phyloP scores from a whole-genome alignment of 176 grass and related monocot species.

The Oryza punctata region DNA sequence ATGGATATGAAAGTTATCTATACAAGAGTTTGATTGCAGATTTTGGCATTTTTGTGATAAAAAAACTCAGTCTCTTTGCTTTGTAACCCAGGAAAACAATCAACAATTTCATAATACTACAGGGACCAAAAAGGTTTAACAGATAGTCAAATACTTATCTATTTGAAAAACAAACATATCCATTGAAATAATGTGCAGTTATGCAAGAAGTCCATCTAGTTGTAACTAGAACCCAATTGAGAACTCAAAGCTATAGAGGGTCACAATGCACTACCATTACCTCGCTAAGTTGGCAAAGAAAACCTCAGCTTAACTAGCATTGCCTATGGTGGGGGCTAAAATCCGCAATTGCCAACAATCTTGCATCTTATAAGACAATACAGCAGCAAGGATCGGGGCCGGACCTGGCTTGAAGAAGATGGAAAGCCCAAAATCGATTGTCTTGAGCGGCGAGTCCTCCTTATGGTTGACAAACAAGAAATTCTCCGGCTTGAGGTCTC shows the following conservation, averaged over 20 bases:
- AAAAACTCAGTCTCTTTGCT: neutral
- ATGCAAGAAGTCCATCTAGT: neutral
- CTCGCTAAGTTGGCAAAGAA: neutral
- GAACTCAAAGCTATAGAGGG: neutral
- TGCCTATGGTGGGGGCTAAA: neutral
- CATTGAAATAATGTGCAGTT: neutral
- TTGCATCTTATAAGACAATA: constrained; percentile 2
- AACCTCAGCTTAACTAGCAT: neutral
- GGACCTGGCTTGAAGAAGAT: constrained; percentile 65
- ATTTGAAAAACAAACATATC: neutral
- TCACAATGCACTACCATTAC: neutral
- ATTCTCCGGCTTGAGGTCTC: constrained; percentile 63
- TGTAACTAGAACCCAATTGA: neutral
- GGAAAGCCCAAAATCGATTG: constrained; percentile 58
- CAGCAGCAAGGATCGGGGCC: neutral
- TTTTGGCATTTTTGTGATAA: neutral
- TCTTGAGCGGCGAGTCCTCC: constrained; percentile 45
- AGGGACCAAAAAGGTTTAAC: neutral
- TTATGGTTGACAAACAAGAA: constrained; percentile 50
- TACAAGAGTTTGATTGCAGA: neutral
- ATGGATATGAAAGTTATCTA: neutral
- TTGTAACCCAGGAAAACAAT: neutral
- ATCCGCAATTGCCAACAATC: neutral
- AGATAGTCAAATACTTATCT: neutral
- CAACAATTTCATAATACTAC: neutral